A percentile compares a stretch with the other conserved stretches of the same genome.
These are phyloP conservation scores for Epichloe glyceriae DNA, from an alignment of 2,329 filamentous ascomycete species.

Conservation along the genomic window DNA sequence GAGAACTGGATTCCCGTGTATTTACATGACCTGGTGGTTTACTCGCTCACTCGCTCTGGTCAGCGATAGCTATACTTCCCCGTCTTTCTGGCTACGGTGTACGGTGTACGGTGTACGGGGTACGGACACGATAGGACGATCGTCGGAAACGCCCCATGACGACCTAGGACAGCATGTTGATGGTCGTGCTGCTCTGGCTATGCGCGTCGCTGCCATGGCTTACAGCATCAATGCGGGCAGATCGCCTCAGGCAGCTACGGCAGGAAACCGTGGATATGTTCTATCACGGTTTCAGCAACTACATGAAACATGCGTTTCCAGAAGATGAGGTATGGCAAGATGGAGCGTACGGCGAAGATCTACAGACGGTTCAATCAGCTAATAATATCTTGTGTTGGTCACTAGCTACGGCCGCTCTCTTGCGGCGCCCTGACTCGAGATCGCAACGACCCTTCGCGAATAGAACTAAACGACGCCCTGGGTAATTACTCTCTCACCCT, in stretches of 20 bases:
- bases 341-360: background rate
- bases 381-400: background rate
- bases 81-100: background rate
- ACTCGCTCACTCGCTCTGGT: background rate
- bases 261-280: constrained; percentile 66
- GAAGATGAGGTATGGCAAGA: constrained; percentile 60
- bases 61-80: background rate
- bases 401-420: constrained; percentile 66
- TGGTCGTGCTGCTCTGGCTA: constrained; percentile 13
- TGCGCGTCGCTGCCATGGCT: constrained; percentile 28
- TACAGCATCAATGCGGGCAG: constrained; percentile 39
- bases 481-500: constrained; percentile 95
- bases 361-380: background rate
- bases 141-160: background rate
- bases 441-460: constrained; percentile 60
- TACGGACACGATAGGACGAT: background rate
- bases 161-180: constrained; percentile 16
- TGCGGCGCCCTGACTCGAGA: constrained; percentile 80
- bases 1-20: background rate
- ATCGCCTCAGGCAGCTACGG: constrained; percentile 41
- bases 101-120: too few species aligned
- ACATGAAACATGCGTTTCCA: constrained; percentile 86
- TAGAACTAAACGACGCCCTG: constrained; percentile 87
- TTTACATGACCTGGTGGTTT: background rate
- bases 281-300: constrained; percentile 93